Conservation (phyloP, 257 asterid genomes). For the Solanum infundibuliforme region DNA sequence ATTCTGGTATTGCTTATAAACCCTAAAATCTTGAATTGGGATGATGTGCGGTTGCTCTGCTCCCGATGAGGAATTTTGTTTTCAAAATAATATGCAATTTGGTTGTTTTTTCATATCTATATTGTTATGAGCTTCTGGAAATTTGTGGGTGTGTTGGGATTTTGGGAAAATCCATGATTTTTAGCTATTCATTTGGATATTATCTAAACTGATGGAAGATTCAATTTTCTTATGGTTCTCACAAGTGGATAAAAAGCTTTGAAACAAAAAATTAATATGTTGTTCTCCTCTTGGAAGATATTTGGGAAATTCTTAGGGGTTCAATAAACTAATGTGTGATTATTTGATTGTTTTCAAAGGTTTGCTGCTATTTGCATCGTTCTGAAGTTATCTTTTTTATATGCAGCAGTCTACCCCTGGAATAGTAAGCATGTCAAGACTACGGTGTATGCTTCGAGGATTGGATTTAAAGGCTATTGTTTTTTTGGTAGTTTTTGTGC, state of each 20-base stretch:
- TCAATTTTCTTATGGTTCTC: background rate
- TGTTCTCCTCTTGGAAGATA: background rate
- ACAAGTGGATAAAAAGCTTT: background rate
- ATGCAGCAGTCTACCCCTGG: constrained; percentile 20
- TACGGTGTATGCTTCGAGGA: constrained; percentile 31
- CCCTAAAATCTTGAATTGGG: background rate
- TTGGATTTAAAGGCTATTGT: constrained; percentile 34
- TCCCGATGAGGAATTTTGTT: background rate
- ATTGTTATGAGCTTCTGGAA: background rate
- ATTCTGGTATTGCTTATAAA: background rate
- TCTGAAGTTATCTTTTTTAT: background rate
- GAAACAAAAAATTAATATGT: background rate
- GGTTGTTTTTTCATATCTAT: background rate
- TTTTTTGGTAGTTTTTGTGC: constrained; percentile 28
- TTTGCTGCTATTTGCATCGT: background rate
- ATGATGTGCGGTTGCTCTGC: background rate
- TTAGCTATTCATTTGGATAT: background rate
- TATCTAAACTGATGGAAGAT: background rate
- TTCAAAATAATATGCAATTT: background rate
- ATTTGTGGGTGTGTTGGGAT: background rate
- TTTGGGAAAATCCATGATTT: background rate
- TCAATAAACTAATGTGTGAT: background rate
- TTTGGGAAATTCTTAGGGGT: background rate
- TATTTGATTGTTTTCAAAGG: background rate
- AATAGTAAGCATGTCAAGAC: constrained; percentile 25